Evolutionary conservation across 1,139 yeast genomes (phyloP).

Genomic region (Yamadazyma trypodendri): DNA sequence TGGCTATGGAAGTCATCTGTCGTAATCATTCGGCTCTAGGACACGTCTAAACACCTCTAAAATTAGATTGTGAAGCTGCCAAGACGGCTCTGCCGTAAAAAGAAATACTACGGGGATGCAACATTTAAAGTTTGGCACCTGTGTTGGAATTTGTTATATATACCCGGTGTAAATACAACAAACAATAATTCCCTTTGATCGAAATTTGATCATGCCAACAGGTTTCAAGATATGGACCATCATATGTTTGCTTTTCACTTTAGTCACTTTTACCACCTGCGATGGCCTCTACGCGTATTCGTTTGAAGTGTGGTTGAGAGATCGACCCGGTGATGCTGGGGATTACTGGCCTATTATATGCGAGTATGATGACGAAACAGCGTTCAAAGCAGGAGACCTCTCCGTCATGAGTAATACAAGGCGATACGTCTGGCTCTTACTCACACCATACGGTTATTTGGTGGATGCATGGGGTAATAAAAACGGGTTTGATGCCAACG

Average conservation of each 20-base stretch:
- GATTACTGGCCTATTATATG: slow-evolving; percentile 11
- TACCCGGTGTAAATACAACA: too few relatives aligned
- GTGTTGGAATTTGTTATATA: too few relatives aligned
- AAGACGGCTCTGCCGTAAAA: too few relatives aligned
- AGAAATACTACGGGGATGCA: too few relatives aligned
- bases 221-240: neutral
- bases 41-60: too few relatives aligned
- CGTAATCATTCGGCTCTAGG: too few relatives aligned
- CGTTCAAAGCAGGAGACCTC: slow-evolving; percentile 12
- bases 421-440: slow-evolving; percentile 7
- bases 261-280: neutral
- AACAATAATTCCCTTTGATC: too few relatives aligned
- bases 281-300: slow-evolving; percentile 3
- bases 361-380: slow-evolving; percentile 7
- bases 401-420: slow-evolving; percentile 4
- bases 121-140: too few relatives aligned
- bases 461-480: slow-evolving; percentile 2
- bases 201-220: neutral
- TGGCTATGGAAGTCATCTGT: too few relatives aligned
- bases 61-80: too few relatives aligned
- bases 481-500: slow-evolving; percentile 10
- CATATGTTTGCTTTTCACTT: neutral
- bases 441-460: slow-evolving; percentile 12
- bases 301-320: slow-evolving; percentile 4
- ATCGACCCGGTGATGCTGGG: neutral